A percentile compares a stretch with the other conserved stretches of the same genome.
Evolutionary conservation across 371 early-diverging fungal species (phyloP).

Genomic region (Rhizopus arrhizus): DNA sequence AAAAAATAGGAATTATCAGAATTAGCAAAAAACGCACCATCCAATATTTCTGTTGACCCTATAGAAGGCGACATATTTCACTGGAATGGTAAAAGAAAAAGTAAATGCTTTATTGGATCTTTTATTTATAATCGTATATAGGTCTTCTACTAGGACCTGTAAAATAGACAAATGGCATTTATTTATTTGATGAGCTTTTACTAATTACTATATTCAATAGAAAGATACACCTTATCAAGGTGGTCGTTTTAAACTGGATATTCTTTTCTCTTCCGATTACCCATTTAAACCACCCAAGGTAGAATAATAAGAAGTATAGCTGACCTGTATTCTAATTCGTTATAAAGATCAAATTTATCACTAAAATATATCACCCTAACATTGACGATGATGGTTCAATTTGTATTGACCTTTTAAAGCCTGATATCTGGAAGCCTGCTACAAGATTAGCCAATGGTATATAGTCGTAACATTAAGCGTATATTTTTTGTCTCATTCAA

Average conservation of each 20-base stretch:
- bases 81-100: conserved; percentile 68
- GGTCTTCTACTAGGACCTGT: conserved; percentile 45
- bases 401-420: conserved; percentile 79
- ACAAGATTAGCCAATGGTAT: conserved; percentile 68
- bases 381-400: conserved; percentile 86
- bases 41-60: conserved; percentile 68
- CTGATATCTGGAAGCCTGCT: conserved; percentile 93
- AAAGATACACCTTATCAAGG: conserved; percentile 77
- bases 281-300: conserved; percentile 94
- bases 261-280: conserved; percentile 83
- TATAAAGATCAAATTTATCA: conserved; percentile 75
- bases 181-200: not conserved
- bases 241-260: conserved; percentile 81
- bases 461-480: no score
- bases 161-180: conserved; percentile 13
- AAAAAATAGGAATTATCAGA: conserved; percentile 67
- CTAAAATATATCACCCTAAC: conserved; percentile 93
- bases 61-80: conserved; percentile 73
- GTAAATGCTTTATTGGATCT: not conserved
- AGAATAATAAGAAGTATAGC: not conserved
- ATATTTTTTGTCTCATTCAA: no score
- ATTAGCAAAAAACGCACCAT: conserved; percentile 68
- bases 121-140: conserved; percentile 6
- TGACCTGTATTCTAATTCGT: not conserved
- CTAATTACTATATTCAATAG: conserved; percentile 17